Base-by-base conservation (phyloP, 768 basidiomycete genomes). In the Clavulina sp. region DNA sequence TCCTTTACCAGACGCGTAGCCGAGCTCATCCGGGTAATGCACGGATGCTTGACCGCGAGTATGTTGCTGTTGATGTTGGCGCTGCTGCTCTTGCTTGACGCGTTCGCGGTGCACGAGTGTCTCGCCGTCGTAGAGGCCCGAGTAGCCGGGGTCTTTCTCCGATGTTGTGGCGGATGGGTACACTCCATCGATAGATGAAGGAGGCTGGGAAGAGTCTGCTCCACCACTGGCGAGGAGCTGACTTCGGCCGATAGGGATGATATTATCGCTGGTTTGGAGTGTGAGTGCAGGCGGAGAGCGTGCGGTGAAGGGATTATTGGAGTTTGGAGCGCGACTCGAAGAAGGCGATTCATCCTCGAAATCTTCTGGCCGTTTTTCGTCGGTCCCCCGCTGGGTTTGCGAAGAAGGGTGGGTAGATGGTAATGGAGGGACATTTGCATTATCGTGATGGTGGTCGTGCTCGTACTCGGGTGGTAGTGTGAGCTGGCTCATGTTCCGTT, bases 11-110 rank as follows among this genome's bases (percentile, higher is more conserved):
- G 18, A 54, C 13, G 47, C 50, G 4, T 36, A 21, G 16, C 53
- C 53, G 33, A 50, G 47, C 5, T 47, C 41, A 30, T 55, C 54
- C 5, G 54, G 54, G 31, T 55, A 55, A 23, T 55, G 54, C 5
- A 55, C 52, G 21, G 51, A 47, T n/a, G 48, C 44, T 19, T 48
- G 44, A 23, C 44, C 44, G 31, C 32, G 13, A 6, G 34, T 23
- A 4, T 33, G 21, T 16, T 51, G n/a, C n/a, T n/a, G n/a, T n/a
- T n/a, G n/a, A n/a, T 38, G 18, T 48, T 32, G 19, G 29, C 52
- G 28, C 41, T 40, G 1, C 43, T 48, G n/a, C 5, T 52, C 5
- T 26, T 29, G 16, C 16, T 46, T 23, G n/a, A 34, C 50, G 36
- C 46, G 34, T n/a, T 48, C 41, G 21, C 48, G 34, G 43, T 52